Evolutionary conservation across 129 eudicot species (phyloP), one percentile per base, ranked within the genome.

Genomic region (Centella asiatica): DNA sequence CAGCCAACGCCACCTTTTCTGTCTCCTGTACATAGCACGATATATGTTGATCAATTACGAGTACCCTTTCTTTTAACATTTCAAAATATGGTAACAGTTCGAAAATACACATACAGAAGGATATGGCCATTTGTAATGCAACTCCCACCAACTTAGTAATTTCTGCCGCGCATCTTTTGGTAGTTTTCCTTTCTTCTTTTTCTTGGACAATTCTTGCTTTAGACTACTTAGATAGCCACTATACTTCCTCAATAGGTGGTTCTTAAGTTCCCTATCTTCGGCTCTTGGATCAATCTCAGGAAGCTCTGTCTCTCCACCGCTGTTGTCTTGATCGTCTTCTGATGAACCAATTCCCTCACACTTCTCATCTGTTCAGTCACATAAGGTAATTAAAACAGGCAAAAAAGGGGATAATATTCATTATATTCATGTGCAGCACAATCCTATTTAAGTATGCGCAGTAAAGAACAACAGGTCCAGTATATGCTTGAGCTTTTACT

Each of bases 41-140:
- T n/a, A n/a, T n/a, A n/a, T n/a, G n/a, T n/a, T n/a, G n/a, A n/a
- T n/a, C 13, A 50, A 13, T 18, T 53, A 53, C 2, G 2, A 12
- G 24, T 4, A 5, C 4, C 9, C 39, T 20, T 19, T 4, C 54
- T 8, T 48, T 48, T 12, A 12, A 10, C 5, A 26, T 27, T 34
- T 11, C 3, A 24, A 4, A 23, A 23, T 8, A 52, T 26, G 36
- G 5, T 5, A 11, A 11, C 33, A 5, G 1, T 0, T 11, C 0
- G 29, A 58, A 6, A 29, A 33, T 58, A 9, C 6, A 62, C 71
- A 0, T 92, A 92, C 98, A 74, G 95, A 92, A 33, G 98, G 98
- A 80, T 92, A 92, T 17, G 98, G 98, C 98, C 98, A 92, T 80
- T 92, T 92, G 88, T 87, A 86, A 71, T 92, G 98, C 61, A 84